These are phyloP conservation scores for Mycena indigotica DNA, from an alignment of 768 basidiomycete species.

Conservation along the genomic window DNA sequence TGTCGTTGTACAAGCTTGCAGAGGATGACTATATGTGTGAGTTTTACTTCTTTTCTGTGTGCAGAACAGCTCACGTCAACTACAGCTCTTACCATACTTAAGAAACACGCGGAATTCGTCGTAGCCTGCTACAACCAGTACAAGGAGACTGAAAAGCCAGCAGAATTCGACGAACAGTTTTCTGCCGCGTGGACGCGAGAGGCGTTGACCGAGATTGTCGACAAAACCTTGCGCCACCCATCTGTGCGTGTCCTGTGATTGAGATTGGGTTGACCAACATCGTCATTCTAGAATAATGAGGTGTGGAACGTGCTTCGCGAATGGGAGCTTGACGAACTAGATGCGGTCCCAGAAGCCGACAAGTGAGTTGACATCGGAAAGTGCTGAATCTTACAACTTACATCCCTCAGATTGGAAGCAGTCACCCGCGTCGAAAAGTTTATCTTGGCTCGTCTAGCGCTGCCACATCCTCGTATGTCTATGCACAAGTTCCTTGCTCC, in stretches of 20 bases:
- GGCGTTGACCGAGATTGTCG: conserved; percentile 55
- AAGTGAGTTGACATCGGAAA: conserved; percentile 36
- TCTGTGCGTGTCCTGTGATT: conserved; percentile 42
- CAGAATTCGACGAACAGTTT: conserved; percentile 60
- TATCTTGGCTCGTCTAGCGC: conserved; percentile 66
- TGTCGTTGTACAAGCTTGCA: conserved; percentile 65
- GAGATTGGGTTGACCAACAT: neutral
- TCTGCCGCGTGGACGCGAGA: conserved; percentile 62
- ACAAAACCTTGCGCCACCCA: conserved; percentile 62
- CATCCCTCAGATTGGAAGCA: conserved; percentile 39
- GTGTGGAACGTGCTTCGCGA: conserved; percentile 75
- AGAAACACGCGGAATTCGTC: conserved; percentile 68
- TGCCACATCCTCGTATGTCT: conserved; percentile 72
- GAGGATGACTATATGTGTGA: conserved; percentile 80
- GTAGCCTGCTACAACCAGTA: conserved; percentile 45
- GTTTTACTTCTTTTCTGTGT: conserved; percentile 32
- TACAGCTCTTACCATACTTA: conserved; percentile 74
- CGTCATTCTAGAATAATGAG: conserved; percentile 54
- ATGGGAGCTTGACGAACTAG: conserved; percentile 73
- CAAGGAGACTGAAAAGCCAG: conserved; percentile 43
- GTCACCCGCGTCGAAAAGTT: conserved; percentile 57
- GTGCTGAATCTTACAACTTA: conserved; percentile 6
- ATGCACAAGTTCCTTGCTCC: neutral
- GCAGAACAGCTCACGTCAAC: conserved; percentile 20
- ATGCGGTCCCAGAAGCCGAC: conserved; percentile 46